Evolutionary conservation across 2,329 filamentous ascomycete genomes (phyloP).

Genomic region (Coniochaeta pulveracea): DNA sequence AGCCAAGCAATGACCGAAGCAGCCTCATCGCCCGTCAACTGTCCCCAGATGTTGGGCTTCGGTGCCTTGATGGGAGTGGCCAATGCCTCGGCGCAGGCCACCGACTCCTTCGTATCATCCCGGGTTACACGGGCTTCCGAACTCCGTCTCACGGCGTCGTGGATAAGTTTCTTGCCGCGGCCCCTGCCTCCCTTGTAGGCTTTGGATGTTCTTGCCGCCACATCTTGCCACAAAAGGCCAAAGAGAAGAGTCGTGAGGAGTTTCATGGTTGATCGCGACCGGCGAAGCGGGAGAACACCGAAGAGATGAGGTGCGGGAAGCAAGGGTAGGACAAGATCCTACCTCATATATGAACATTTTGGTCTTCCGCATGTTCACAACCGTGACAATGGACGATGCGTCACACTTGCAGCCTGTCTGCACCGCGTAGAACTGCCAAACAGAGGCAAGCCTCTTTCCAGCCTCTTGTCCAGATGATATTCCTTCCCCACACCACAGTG

Average conservation of each 20-base stretch:
- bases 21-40: conserved; percentile 24
- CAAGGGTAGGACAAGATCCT: not conserved
- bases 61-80: conserved; percentile 20
- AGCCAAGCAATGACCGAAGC: conserved; percentile 26
- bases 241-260: conserved; percentile 9
- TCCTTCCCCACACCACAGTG: too few species aligned
- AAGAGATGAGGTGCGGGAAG: conserved; percentile 2
- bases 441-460: not conserved
- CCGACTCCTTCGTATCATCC: conserved; percentile 3
- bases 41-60: conserved; percentile 28
- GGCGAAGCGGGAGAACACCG: not conserved
- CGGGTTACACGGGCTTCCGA: not conserved
- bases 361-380: not conserved
- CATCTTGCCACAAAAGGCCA: conserved; percentile 12
- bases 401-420: not conserved
- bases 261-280: conserved; percentile 2
- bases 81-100: conserved; percentile 9
- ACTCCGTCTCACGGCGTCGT: conserved; percentile 13
- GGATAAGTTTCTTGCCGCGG: conserved; percentile 14
- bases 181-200: conserved; percentile 10
- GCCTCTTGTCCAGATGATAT: too few species aligned
- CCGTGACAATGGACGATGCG: not conserved
- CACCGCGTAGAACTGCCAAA: not conserved
- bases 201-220: conserved; percentile 15
- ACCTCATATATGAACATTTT: not conserved